Evolutionary conservation across 306 rosid genomes (phyloP).

Genomic region (cucumber (Cucumis sativus)): Cucumber_9930_V3 NC_026657.2:38047501-38048000

Average conservation of each 20-base stretch:
- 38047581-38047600: slow-evolving; percentile 2
- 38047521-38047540: background rate
- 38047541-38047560: background rate
- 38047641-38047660: background rate
- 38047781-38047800: background rate
- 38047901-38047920: background rate
- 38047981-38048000: background rate
- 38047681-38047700: background rate
- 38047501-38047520: background rate
- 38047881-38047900: background rate
- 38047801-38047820: slow-evolving; percentile 2
- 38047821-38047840: slow-evolving; percentile 1
- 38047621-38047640: background rate
- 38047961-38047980: background rate
- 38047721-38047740: background rate
- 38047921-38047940: background rate
- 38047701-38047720: background rate
- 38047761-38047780: background rate
- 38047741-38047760: background rate
- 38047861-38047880: slow-evolving; percentile 2
- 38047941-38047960: slow-evolving; percentile 2
- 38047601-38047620: slow-evolving; percentile 2
- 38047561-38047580: background rate
- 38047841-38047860: slow-evolving; percentile 1
- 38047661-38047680: slow-evolving; percentile 13